Base-by-base conservation (phyloP, 768 basidiomycete genomes). In the Trametes maxima region DNA sequence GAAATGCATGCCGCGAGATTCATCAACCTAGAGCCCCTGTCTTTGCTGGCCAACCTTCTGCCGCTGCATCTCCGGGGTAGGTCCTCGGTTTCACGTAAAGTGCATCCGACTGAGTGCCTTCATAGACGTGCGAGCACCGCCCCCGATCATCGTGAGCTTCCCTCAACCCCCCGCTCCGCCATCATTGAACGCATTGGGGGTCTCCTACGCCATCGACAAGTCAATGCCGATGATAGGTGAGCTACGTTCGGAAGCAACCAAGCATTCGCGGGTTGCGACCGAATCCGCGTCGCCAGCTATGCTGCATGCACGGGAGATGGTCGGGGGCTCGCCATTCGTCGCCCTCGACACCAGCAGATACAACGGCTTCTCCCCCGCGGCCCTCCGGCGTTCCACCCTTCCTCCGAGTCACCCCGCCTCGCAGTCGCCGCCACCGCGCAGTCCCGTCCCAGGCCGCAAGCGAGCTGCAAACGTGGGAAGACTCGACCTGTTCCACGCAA, bases 1-100 rank as follows among this genome's bases (percentile, higher is more conserved):
- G 84, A 86, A 64, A 86, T 88, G 83, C 85, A 90, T 25, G 82
- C 82, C 5, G 77, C 83, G 14, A 76, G 87, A 37, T 90, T 88
- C 66, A 85, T 92, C 67, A 90, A 90, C 68, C 72, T 82, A 2
- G 74, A 82, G 22, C 89, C 89, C 2, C 69, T 90, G 16, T 85
- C 86, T 1, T 65, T 90, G 43, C 72, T 92, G 51, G 75, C 79
- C 14, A 86, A 85, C 63, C 76, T 78, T 8, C 71, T 91, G 17
- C 79, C 81, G 14, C 67, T 84, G 56, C 81, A 88, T 73, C 88
- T 92, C 68, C 80, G 78, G 73, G 85, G 89, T 86, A 60, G 62
- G 76, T 51, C 5, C 11, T 70, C 17, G 39, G 12, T 14, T 19
- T 48, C 5, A 28, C 36, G 5, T 39, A 13, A 33, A 57, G 21